These are phyloP conservation scores for Ormosia emarginata DNA, from an alignment of 306 rosid species.

Conservation along the genomic window DNA sequence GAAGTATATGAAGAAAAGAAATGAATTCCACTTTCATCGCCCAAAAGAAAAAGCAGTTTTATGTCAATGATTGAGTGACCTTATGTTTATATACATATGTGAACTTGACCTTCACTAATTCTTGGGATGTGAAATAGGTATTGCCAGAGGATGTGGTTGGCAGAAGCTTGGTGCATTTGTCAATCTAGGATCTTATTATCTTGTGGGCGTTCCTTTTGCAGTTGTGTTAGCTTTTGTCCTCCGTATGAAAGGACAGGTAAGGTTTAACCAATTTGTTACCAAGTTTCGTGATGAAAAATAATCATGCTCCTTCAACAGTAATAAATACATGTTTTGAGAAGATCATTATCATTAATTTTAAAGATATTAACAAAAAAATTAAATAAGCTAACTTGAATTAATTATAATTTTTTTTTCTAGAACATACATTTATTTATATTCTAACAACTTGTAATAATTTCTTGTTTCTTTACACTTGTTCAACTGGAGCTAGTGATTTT, in stretches of 20 bases:
- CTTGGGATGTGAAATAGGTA: not conserved
- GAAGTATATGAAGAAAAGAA: not conserved
- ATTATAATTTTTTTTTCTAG: no score
- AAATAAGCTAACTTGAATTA: no score
- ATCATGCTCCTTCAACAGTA: no score
- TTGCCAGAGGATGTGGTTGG: constrained; percentile 26
- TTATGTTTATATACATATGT: not conserved
- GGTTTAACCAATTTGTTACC: not conserved
- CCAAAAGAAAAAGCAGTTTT: not conserved
- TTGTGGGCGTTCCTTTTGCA: constrained; percentile 17
- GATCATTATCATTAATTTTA: no score
- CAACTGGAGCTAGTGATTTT: not conserved
- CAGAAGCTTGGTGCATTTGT: constrained; percentile 17
- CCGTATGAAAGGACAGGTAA: constrained; percentile 26
- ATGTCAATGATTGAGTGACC: not conserved
- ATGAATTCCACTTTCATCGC: not conserved
- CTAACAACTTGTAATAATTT: no score
- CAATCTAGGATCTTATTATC: constrained; percentile 27
- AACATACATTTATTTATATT: no score
- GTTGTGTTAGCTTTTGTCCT: constrained; percentile 20
- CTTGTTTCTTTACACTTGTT: not conserved
- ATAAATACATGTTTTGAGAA: no score
- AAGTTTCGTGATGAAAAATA: not conserved
- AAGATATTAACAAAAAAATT: no score
- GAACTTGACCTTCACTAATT: not conserved